Evolutionary conservation across 1,284 basidiomycete genomes (phyloP).

Genomic region (Malassezia slooffiae): DNA sequence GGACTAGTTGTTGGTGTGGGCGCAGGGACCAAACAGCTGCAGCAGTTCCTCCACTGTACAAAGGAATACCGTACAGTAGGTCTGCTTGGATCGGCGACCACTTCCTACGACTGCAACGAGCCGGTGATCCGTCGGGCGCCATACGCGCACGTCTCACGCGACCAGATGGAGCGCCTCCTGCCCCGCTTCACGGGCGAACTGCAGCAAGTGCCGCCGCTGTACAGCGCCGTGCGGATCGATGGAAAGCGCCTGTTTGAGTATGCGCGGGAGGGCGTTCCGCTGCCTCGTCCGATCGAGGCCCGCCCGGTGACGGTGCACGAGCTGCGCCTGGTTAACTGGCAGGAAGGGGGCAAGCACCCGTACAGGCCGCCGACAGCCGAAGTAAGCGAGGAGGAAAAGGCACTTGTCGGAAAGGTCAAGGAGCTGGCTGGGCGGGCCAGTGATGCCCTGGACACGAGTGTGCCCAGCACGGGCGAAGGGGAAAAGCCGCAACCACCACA

Average conservation of each 20-base stretch:
- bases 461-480: slow-evolving; percentile 16
- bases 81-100: slow-evolving; percentile 83
- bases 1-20: slow-evolving; percentile 82
- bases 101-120: slow-evolving; percentile 80
- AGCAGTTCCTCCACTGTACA: slow-evolving; percentile 73
- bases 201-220: slow-evolving; percentile 57
- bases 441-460: slow-evolving; percentile 9
- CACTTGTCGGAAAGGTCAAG: slow-evolving; percentile 28
- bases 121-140: slow-evolving; percentile 52
- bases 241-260: slow-evolving; percentile 93
- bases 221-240: slow-evolving; percentile 96
- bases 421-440: slow-evolving; percentile 26
- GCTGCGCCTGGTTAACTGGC: slow-evolving; percentile 55
- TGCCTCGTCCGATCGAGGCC: slow-evolving; percentile 82
- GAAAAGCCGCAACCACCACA: background rate
- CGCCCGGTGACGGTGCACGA: slow-evolving; percentile 73
- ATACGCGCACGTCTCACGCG: slow-evolving; percentile 69
- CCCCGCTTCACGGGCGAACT: slow-evolving; percentile 76
- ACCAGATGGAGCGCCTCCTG: slow-evolving; percentile 62
- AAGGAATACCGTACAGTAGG: slow-evolving; percentile 82
- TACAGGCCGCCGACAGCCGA: slow-evolving; percentile 32
- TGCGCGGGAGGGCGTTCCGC: slow-evolving; percentile 73
- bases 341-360: slow-evolving; percentile 20
- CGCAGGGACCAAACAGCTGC: slow-evolving; percentile 77
- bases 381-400: slow-evolving; percentile 31